Base-by-base conservation (phyloP, 306 rosid species). In the Medicago lupulina region DNA sequence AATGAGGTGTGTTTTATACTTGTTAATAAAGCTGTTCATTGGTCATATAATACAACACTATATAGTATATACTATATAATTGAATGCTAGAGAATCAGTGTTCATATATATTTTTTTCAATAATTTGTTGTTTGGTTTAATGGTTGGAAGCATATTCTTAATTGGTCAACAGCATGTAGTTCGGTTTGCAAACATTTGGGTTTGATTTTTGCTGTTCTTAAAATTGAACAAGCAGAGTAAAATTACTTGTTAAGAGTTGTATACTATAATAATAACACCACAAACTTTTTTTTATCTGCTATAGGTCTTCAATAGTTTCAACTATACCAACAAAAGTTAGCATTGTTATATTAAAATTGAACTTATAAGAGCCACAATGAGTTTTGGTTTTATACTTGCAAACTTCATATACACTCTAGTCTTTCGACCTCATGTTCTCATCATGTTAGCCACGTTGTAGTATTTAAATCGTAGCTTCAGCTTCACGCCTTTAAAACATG, bases 381-480 rank as follows among this genome's bases (percentile, higher is more conserved):
- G 23, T 21, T 28, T 3, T 3, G 5, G 36, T 31, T 5, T 31
- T 31, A 31, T 31, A 6, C 36, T 31, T 31, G 36, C 36, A 31
- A 31, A 25, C 28, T 25, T 28, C 4, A 3, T 28, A 4, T 34
- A 34, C 38, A 34, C 51, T 46, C 6, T 13, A 46, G 15, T 46
- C 53, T 47, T 47, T 54, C 7, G 19, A 9, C 53, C 2, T 66
- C 71, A 66, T 66, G 34, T 53, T 40, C 5, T 15, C 17, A 1
- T 0, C 69, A 34, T 28, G 31, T 31, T 49, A 51, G 11, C 44
- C 68, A 64, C 8, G 49, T 64, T 64, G 14, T 21, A 8, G 4
- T 38, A 64, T 64, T 64, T 38, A 9, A 64, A 64, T 38, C 49
- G 16, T 61, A 12, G 17, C 76, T 54, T 71, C 53, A 4, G 47